Conservation (phyloP, 164 flowering plant genomes). For the Platanus orientalis region DNA sequence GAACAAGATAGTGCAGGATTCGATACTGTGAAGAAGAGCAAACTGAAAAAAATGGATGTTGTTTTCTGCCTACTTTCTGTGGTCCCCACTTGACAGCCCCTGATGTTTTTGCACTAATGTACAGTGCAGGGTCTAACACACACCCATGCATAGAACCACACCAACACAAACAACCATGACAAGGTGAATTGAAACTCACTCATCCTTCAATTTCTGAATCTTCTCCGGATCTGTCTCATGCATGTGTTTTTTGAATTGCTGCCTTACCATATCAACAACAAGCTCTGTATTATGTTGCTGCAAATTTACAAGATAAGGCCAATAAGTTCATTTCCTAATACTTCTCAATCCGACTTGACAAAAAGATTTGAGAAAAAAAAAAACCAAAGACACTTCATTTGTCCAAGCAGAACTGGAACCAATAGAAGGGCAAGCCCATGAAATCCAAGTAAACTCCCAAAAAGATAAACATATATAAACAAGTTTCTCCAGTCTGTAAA, state of each 20-base stretch:
- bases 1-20: background rate
- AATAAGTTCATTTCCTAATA: background rate
- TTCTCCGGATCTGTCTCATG: constrained; percentile 90
- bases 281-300: constrained; percentile 88
- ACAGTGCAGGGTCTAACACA: too few species aligned
- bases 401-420: background rate
- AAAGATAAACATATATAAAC: too few species aligned
- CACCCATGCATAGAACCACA: too few species aligned
- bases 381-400: background rate
- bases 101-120: too few species aligned
- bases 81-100: too few species aligned
- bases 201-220: constrained; percentile 88
- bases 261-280: constrained; percentile 77
- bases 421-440: background rate
- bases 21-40: background rate
- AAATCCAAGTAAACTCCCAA: too few species aligned
- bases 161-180: background rate
- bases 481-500: background rate
- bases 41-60: background rate
- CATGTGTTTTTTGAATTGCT: constrained; percentile 80
- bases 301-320: constrained; percentile 3
- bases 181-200: constrained; percentile 45
- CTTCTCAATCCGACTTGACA: background rate
- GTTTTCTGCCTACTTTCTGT: background rate
- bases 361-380: background rate